A percentile compares a stretch with the other conserved stretches of the same genome.
Evolutionary conservation across 2,329 filamentous ascomycete species (phyloP).

Genomic region (Reticulascus tulasneorum): DNA sequence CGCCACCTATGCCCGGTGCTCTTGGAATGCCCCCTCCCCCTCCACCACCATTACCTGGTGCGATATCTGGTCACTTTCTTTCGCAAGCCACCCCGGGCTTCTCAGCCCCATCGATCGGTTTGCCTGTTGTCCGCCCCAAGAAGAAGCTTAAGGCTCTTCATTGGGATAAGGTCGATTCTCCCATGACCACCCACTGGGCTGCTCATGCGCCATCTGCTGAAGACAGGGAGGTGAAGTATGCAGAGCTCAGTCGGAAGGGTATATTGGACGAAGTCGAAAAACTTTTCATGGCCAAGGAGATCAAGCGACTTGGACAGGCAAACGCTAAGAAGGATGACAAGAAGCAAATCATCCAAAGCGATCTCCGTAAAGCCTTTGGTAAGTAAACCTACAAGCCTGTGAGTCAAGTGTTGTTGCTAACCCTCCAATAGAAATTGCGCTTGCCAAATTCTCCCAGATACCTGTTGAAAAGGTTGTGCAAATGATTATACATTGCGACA

Average conservation of each 20-base stretch:
- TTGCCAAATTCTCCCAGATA: constrained; percentile 87
- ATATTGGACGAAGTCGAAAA: constrained; percentile 97
- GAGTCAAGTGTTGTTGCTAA: background rate
- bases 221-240: constrained; percentile 92
- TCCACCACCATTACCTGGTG: constrained; percentile 50
- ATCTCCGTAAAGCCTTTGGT: constrained; percentile 84
- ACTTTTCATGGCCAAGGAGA: constrained; percentile 95
- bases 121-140: constrained; percentile 85
- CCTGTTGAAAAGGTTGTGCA: constrained; percentile 81
- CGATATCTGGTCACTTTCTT: constrained; percentile 73
- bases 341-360: constrained; percentile 92
- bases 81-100: constrained; percentile 56
- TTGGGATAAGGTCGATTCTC: constrained; percentile 97
- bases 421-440: constrained; percentile 64
- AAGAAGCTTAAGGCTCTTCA: constrained; percentile 99
- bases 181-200: constrained; percentile 90
- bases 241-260: constrained; percentile 87
- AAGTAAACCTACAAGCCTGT: constrained; percentile 26
- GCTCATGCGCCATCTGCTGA: constrained; percentile 79
- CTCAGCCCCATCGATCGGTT: constrained; percentile 53
- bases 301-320: constrained; percentile 72
- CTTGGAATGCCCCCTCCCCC: constrained; percentile 30
- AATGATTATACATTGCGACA: constrained; percentile 95
- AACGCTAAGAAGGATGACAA: constrained; percentile 81
- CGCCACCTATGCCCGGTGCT: constrained; percentile 37